Percentiles rank a stretch among this genome's conserved stretches.
Evolutionary conservation across 2,329 filamentous ascomycete species (phyloP).

Genomic region (Trichoderma atrobrunneum): DNA sequence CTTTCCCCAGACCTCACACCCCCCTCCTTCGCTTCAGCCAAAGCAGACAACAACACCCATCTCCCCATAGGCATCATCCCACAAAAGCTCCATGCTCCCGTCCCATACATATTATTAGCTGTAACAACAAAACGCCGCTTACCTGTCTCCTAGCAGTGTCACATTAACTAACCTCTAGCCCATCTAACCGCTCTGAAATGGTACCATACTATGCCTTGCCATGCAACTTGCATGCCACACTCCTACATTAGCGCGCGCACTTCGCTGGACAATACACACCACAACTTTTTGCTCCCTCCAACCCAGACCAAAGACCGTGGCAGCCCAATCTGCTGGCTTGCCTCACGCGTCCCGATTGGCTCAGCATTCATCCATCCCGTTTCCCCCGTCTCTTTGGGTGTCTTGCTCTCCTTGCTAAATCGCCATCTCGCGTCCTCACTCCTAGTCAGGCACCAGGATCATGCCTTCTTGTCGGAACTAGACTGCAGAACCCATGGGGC

Average conservation of each 20-base stretch:
- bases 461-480: neutral
- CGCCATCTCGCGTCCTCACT: neutral
- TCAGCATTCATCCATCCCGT: neutral
- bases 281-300: neutral
- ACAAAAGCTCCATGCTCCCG: neutral
- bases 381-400: neutral
- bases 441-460: conserved; percentile 11
- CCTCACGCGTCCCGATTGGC: neutral
- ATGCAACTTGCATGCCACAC: neutral
- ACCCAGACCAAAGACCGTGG: neutral
- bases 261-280: neutral
- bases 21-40: neutral
- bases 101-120: too few relatives aligned
- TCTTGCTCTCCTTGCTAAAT: neutral
- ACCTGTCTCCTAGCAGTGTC: neutral
- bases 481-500: conserved; percentile 4
- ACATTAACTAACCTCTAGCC: neutral
- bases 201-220: neutral
- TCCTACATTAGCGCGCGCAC: neutral
- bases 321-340: conserved; percentile 4
- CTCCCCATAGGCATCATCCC: neutral
- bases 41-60: neutral
- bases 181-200: neutral
- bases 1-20: neutral
- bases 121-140: neutral